phyloP scores from a whole-genome alignment of 305 asterid species.

The Ajuga reptans region DNA sequence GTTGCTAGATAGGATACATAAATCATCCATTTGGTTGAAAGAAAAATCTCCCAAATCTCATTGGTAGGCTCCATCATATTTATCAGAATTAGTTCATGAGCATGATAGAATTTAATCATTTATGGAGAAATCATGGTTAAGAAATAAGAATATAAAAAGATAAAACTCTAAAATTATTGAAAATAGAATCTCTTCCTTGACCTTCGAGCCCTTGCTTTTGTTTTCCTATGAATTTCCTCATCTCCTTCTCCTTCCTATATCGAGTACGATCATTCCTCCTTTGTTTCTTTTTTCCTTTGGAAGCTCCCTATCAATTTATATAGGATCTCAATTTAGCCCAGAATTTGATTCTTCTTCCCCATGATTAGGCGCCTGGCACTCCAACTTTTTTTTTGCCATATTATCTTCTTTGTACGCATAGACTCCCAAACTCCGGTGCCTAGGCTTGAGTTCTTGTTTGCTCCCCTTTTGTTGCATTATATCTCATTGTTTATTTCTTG shows the following conservation, averaged over 20 bases:
- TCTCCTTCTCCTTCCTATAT: neutral
- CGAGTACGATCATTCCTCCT: neutral
- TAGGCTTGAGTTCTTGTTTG: no score
- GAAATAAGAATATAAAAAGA: neutral
- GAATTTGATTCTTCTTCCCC: no score
- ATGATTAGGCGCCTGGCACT: no score
- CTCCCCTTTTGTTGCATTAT: no score
- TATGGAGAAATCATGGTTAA: neutral
- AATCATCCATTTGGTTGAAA: neutral
- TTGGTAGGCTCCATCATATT: neutral
- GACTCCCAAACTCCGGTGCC: no score
- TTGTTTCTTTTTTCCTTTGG: neutral
- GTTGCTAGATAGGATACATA: neutral
- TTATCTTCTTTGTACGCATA: no score
- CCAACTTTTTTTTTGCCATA: no score
- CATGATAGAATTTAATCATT: neutral
- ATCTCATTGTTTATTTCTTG: no score
- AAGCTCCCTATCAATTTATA: neutral
- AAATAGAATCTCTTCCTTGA: neutral
- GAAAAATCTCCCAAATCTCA: neutral
- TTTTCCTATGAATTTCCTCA: neutral
- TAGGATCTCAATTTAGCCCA: no score
- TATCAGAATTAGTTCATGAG: neutral
- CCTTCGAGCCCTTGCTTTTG: neutral
- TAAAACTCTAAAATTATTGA: neutral